These are phyloP conservation scores for Eimeria falciformis DNA, from an alignment of 169 alveolate species.

Conservation along the genomic window DNA sequence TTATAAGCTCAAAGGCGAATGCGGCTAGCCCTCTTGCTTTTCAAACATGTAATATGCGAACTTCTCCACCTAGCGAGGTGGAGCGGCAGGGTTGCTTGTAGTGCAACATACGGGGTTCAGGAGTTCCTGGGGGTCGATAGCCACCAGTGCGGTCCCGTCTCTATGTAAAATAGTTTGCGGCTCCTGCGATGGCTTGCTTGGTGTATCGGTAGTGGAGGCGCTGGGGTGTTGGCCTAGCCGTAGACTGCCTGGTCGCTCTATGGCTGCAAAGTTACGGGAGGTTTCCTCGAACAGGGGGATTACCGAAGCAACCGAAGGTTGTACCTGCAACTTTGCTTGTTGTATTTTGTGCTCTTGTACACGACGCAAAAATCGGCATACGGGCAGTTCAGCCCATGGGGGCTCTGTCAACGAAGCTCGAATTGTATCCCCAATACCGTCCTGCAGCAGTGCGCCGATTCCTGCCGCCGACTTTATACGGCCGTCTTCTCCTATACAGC, in stretches of 20 bases:
- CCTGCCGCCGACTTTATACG: conserved; percentile 88
- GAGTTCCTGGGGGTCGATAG: conserved; percentile 20
- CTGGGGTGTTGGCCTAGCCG: not conserved
- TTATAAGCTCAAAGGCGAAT: too few species aligned
- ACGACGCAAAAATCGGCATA: conserved; percentile 80
- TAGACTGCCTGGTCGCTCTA: not conserved
- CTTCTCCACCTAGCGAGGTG: too few species aligned
- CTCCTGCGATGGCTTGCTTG: not conserved
- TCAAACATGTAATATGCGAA: too few species aligned
- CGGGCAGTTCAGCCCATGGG: conserved; percentile 89
- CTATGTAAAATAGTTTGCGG: conserved; percentile 24
- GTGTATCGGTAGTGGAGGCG: not conserved
- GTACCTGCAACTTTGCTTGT: not conserved
- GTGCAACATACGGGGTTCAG: conserved; percentile 29
- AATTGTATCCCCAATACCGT: conserved; percentile 92
- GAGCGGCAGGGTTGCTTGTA: too few species aligned
- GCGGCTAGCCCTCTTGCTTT: too few species aligned
- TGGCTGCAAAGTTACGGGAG: conserved; percentile 10
- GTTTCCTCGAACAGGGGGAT: not conserved
- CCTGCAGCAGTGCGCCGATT: conserved; percentile 89
- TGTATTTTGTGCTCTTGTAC: conserved; percentile 73
- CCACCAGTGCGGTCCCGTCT: conserved; percentile 65
- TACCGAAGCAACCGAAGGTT: not conserved
- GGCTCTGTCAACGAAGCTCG: conserved; percentile 91
- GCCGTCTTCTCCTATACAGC: conserved; percentile 85